Base-by-base conservation (phyloP, 768 basidiomycete species). In the Boletus speciosus region DNA sequence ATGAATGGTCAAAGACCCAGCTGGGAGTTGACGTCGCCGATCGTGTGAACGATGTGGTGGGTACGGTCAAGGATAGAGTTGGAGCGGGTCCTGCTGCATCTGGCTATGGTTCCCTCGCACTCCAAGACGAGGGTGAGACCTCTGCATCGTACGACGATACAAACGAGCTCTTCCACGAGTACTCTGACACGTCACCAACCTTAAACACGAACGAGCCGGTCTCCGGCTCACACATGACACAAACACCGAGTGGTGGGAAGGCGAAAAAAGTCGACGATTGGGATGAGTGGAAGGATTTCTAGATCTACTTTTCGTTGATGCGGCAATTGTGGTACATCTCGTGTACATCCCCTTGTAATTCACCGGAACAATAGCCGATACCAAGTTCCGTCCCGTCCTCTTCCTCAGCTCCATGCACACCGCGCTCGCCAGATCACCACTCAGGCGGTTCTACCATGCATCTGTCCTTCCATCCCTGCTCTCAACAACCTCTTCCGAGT, bases 1-100 rank as follows among this genome's bases (percentile, higher is more conserved):
- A 91, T 61, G 76, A 85, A 60, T 90, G 90, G 89, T 81, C 85
- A 23, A 90, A 83, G 73, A 69, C 71, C 43, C 85, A 84, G 68
- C 78, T 85, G 48, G 95, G 95, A 10, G 85, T 95, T 4, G 94
- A 98, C 68, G 87, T 96, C 8, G 91, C 82, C 48, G 86, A 81
- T 61, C 84, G 81, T 42, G 81, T 94, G 41, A 85, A 83, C 12
- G 84, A 83, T 37, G 79, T 88, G 9, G 84, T 89, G 32, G 81
- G 79, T 36, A 77, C 74, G 0, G 86, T 88, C 51, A 81, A 75
- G 66, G 85, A 85, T 36, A 75, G 65, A 5, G 69, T 88, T 25
- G 74, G 76, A 1, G 75, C 81, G 16, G 80, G 82, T 4, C 88
- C 87, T 36, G 64, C 76, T 45, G 69, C 81, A 61, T 61, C 75